phyloP scores from a whole-genome alignment of 768 basidiomycete species.

The Lactifluus volemus region DNA sequence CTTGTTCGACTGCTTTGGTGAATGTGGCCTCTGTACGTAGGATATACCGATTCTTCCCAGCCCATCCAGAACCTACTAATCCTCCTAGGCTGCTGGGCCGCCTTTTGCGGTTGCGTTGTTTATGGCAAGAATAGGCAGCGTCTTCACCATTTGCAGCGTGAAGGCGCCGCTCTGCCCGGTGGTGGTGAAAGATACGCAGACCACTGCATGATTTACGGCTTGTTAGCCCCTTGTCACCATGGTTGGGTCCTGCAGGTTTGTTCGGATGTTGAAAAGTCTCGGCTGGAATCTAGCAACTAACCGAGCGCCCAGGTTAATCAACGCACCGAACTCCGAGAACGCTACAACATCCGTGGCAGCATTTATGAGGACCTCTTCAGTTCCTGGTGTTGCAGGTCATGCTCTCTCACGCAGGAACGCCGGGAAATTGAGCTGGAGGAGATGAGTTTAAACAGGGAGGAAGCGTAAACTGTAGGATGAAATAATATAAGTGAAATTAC shows the following conservation, averaged over 20 bases:
- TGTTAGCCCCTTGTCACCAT: slow-evolving; percentile 23
- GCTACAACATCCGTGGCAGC: slow-evolving; percentile 40
- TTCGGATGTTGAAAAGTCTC: background rate
- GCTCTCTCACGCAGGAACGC: slow-evolving; percentile 40
- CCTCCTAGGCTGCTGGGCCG: slow-evolving; percentile 28
- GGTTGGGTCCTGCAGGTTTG: slow-evolving; percentile 37
- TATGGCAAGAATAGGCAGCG: slow-evolving; percentile 35
- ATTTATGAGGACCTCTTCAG: slow-evolving; percentile 33
- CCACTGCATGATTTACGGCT: slow-evolving; percentile 33
- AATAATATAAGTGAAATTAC: too few relatives aligned
- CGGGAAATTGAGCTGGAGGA: slow-evolving; percentile 42
- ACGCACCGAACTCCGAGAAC: slow-evolving; percentile 32
- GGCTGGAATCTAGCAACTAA: background rate
- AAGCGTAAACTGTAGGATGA: background rate
- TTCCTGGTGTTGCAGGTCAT: slow-evolving; percentile 37
- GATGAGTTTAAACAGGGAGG: slow-evolving; percentile 22
- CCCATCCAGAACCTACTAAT: slow-evolving; percentile 1
- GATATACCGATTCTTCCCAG: background rate
- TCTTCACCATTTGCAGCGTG: slow-evolving; percentile 28
- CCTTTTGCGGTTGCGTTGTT: slow-evolving; percentile 35
- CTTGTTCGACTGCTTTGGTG: slow-evolving; percentile 21
- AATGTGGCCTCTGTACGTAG: slow-evolving; percentile 22
- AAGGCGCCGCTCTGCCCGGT: slow-evolving; percentile 32
- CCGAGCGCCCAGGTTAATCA: slow-evolving; percentile 21
- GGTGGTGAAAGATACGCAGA: slow-evolving; percentile 28